phyloP scores from a whole-genome alignment of 2,329 filamentous ascomycete species.

The Claviceps sp. region DNA sequence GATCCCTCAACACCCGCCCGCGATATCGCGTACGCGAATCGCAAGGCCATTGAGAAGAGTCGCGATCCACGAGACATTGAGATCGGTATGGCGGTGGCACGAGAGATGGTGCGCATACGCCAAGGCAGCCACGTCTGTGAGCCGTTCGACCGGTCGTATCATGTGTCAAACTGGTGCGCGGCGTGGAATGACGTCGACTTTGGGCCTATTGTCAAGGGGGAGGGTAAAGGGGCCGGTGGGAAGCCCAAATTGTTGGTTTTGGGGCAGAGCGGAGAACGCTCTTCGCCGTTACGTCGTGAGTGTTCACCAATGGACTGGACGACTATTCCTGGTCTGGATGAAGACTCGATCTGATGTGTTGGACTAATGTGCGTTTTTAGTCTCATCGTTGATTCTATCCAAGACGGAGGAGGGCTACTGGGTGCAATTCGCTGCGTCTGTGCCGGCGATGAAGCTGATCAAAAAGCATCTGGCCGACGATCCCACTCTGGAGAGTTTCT shows the following conservation, averaged over 20 bases:
- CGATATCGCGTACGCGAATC: constrained; percentile 1
- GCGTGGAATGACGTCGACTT: constrained; percentile 3
- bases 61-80: not conserved
- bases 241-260: constrained; percentile 2
- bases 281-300: not conserved
- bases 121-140: constrained; percentile 1
- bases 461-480: constrained; percentile 1
- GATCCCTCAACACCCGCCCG: not conserved
- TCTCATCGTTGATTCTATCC: not conserved
- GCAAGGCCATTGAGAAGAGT: not conserved
- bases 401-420: constrained; percentile 3
- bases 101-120: constrained; percentile 1
- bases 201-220: not conserved
- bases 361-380: not conserved
- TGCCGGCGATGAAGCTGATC: not conserved
- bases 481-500: constrained; percentile 1
- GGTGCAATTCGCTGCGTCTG: not conserved
- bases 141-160: not conserved
- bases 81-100: not conserved
- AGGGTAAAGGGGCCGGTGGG: no score
- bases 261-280: not conserved
- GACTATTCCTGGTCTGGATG: no score
- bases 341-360: not conserved
- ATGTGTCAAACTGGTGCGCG: constrained; percentile 2
- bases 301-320: not conserved